A percentile compares a stretch with the other conserved stretches of the same genome.
Conservation (phyloP, 768 basidiomycete genomes). For the Phlebiopsis flavidoalba region DNA sequence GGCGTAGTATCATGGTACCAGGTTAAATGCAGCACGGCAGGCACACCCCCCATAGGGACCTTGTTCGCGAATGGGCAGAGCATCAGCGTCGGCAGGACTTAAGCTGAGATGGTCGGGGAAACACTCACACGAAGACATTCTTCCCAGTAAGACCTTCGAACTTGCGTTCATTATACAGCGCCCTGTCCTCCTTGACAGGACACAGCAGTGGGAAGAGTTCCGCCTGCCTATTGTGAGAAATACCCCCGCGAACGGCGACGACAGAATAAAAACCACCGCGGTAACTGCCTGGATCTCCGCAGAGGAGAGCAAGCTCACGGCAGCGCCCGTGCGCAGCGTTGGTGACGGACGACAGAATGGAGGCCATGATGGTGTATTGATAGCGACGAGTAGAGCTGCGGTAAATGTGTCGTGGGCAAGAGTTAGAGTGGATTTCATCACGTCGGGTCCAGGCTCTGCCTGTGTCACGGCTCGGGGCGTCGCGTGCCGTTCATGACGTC, state of each 20-base stretch:
- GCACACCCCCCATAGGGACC: no score
- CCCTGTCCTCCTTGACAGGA: constrained; percentile 59
- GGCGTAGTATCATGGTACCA: constrained; percentile 70
- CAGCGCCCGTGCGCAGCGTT: constrained; percentile 51
- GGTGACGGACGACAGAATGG: constrained; percentile 40
- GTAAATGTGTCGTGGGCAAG: background rate
- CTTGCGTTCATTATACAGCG: constrained; percentile 34
- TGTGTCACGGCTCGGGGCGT: no score
- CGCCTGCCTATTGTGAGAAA: constrained; percentile 25
- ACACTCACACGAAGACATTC: constrained; percentile 54
- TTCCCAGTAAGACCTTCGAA: constrained; percentile 48
- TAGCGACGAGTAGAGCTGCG: background rate
- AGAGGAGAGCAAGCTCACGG: constrained; percentile 42
- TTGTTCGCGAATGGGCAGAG: no score
- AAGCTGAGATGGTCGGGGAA: no score
- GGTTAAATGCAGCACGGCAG: no score
- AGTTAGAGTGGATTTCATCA: no score
- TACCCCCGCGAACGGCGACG: no score
- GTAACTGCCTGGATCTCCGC: constrained; percentile 34
- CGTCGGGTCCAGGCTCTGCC: no score
- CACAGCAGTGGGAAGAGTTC: constrained; percentile 39
- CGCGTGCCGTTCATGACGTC: no score
- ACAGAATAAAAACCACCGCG: background rate
- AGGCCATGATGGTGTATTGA: constrained; percentile 38
- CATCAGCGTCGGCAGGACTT: no score